Base-by-base conservation (phyloP, 352 stramenopile genomes). In the Phytophthora constricta region DNA sequence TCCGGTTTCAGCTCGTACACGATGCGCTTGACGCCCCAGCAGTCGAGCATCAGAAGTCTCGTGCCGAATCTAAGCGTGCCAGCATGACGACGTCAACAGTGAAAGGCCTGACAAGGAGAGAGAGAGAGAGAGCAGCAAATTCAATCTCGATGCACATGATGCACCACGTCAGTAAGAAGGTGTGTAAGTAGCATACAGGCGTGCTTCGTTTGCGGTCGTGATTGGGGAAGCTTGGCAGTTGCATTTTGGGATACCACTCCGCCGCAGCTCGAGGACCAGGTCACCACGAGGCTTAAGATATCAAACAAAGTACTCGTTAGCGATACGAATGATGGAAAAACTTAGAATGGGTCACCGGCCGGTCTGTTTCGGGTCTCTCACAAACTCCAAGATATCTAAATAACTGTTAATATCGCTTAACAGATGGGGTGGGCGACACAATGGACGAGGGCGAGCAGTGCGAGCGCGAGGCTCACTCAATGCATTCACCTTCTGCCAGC, bases 21-120 rank as follows among this genome's bases (percentile, higher is more conserved):
- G 41, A 75, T 61, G 23, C 81, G 77, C 17, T 73, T 70, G 19
- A 89, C 62, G 28, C 78, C 70, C 8, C 67, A 62, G 20, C 68
- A 68, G 37, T 86, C 76, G n/a, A 90, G 50, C 66, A 86, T 83
- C 51, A 93, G 64, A 93, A 92, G 46, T 89, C 72, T 3, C 62
- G 58, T 27, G 80, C 87, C 55, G 88, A 76, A 39, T 62, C 43
- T 25, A 93, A 37, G 14, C 74, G 80, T 33, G 85, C 83, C 17
- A 92, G 59, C 51, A 90, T 78, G 16, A 82, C 73, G 25, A 92
- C 77, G 45, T 92, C 68, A 41, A 93, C 60, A 26, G 64, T 62
- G 41, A 80, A 27, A 0, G 85, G 85, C 8, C 85, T 93, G 48
- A 14, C 13, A 31, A 42, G 25, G 25, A 20, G 31, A 62, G 20